Conservation (phyloP, 768 basidiomycete species). For the Boletus vermiculosoides region DNA sequence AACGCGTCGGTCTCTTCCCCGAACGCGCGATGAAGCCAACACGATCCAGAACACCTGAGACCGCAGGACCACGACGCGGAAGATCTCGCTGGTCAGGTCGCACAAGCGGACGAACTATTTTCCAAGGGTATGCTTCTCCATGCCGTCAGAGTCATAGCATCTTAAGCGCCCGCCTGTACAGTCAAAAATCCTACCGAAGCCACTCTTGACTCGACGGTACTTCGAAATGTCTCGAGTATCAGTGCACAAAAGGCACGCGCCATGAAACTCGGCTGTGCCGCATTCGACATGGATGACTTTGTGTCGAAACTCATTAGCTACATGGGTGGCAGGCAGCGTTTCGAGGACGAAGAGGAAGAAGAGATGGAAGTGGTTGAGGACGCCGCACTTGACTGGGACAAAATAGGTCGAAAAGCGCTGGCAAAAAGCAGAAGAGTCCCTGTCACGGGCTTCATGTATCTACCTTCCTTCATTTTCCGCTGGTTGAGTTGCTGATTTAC, state of each 20-base stretch:
- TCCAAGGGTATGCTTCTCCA: conserved; percentile 47
- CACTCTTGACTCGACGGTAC: conserved; percentile 81
- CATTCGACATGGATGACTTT: conserved; percentile 93
- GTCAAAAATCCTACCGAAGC: conserved; percentile 87
- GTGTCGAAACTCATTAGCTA: conserved; percentile 68
- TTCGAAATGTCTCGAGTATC: conserved; percentile 74
- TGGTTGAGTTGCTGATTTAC: conserved; percentile 15
- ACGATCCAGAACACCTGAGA: conserved; percentile 43
- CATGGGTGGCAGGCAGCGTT: conserved; percentile 68
- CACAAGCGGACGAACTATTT: conserved; percentile 61
- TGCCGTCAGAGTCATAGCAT: background rate
- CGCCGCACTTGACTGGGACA: conserved; percentile 72
- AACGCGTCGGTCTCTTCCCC: background rate
- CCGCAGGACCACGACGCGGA: conserved; percentile 56
- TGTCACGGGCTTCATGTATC: conserved; percentile 84
- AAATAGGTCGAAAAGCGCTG: conserved; percentile 80
- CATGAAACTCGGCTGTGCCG: conserved; percentile 83
- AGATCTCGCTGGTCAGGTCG: conserved; percentile 54
- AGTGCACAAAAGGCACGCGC: conserved; percentile 86
- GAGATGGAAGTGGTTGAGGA: conserved; percentile 56
- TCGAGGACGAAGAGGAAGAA: conserved; percentile 44
- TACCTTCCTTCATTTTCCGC: conserved; percentile 23
- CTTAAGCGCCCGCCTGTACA: conserved; percentile 23
- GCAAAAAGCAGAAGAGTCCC: conserved; percentile 78
- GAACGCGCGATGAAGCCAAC: conserved; percentile 1